A percentile compares a stretch with the other conserved stretches of the same genome.
Conservation (phyloP, 208 protist species). For the Crithidia bombi region DNA sequence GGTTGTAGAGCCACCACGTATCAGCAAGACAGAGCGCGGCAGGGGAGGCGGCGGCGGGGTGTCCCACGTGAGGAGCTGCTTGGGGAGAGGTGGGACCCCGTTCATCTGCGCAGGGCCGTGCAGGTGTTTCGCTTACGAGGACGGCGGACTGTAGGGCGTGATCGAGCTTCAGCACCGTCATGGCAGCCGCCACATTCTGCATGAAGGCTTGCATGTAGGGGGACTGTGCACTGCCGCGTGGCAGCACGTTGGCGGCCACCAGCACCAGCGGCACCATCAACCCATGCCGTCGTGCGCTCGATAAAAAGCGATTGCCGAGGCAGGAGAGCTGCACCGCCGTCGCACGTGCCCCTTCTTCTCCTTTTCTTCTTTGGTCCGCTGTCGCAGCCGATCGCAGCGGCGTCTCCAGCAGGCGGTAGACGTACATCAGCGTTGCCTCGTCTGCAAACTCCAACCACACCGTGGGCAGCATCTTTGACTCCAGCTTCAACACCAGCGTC, state of each 20-base stretch:
- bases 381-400: conserved; percentile 14
- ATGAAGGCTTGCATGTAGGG: conserved; percentile 47
- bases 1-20: conserved; percentile 64
- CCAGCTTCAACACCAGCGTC: conserved; percentile 26
- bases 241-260: conserved; percentile 41
- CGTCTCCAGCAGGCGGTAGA: conserved; percentile 25
- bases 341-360: background rate
- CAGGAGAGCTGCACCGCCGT: conserved; percentile 8
- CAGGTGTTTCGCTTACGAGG: no score
- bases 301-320: conserved; percentile 47
- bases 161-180: conserved; percentile 17
- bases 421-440: conserved; percentile 25
- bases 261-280: conserved; percentile 52
- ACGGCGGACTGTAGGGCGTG: background rate
- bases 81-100: background rate
- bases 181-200: conserved; percentile 46
- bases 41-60: background rate
- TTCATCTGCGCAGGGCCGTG: no score
- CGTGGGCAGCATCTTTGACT: conserved; percentile 32
- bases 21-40: conserved; percentile 16
- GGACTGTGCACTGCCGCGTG: conserved; percentile 18
- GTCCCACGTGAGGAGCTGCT: background rate
- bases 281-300: conserved; percentile 48
- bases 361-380: background rate
- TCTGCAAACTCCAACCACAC: conserved; percentile 42